phyloP scores from a whole-genome alignment of 2,329 filamentous ascomycete species.

The Fusarium brachygibbosum region DNA sequence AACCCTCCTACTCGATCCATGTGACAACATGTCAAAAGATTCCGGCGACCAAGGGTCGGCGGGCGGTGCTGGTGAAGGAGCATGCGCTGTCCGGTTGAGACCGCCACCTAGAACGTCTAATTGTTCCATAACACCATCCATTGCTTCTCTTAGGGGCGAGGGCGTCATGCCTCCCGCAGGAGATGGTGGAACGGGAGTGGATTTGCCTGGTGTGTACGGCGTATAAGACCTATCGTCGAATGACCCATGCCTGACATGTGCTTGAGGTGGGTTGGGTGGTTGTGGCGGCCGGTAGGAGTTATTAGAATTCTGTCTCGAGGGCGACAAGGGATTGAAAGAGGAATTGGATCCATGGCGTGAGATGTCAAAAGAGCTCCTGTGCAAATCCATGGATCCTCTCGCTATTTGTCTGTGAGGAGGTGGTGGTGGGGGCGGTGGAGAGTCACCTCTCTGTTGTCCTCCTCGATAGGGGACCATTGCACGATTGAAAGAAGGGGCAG shows the following conservation, averaged over 20 bases:
- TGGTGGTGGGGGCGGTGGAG: slow-evolving; percentile 84
- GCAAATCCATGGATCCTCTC: slow-evolving; percentile 56
- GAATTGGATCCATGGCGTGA: slow-evolving; percentile 55
- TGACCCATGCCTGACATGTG: slow-evolving; percentile 42
- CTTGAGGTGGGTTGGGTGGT: slow-evolving; percentile 34
- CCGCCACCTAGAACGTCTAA: slow-evolving; percentile 78
- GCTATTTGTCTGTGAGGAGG: slow-evolving; percentile 81
- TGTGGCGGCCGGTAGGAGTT: slow-evolving; percentile 53
- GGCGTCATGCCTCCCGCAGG: slow-evolving; percentile 80
- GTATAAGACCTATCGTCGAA: slow-evolving; percentile 54
- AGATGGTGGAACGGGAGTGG: slow-evolving; percentile 77
- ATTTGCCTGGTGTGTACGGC: slow-evolving; percentile 65
- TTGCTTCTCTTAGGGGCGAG: slow-evolving; percentile 91
- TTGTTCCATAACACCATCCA: slow-evolving; percentile 98
- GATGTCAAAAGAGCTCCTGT: slow-evolving; percentile 51
- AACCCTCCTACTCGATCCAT: slow-evolving; percentile 46
- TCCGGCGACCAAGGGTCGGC: slow-evolving; percentile 91
- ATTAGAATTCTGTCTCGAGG: slow-evolving; percentile 57
- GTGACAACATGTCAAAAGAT: slow-evolving; percentile 74
- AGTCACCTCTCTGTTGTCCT: slow-evolving; percentile 60
- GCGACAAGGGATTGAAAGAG: slow-evolving; percentile 51
- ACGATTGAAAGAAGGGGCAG: slow-evolving; percentile 52
- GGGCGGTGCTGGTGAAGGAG: slow-evolving; percentile 68
- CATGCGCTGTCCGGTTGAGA: slow-evolving; percentile 66
- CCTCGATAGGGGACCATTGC: slow-evolving; percentile 44